Conservation (phyloP, 192 early-diverging fungal genomes). For the Dispira simplex region DNA sequence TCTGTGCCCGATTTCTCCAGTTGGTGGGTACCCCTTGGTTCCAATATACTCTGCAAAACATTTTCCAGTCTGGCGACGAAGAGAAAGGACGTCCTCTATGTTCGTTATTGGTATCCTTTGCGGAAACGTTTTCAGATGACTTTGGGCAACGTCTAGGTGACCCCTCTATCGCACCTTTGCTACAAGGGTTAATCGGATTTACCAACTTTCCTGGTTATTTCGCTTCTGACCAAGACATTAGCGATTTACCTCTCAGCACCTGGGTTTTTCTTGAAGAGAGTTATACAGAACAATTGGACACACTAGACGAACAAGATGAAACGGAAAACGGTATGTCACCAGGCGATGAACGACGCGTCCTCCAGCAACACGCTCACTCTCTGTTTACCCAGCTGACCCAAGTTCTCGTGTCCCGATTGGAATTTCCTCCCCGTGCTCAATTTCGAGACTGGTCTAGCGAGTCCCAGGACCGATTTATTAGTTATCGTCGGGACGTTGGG, state of each 20-base stretch:
- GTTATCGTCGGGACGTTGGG: slow-evolving; percentile 53
- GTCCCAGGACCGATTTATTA: slow-evolving; percentile 35
- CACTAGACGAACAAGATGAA: slow-evolving; percentile 16
- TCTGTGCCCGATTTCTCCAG: not conserved
- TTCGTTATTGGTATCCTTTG: slow-evolving; percentile 33
- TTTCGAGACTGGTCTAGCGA: slow-evolving; percentile 42
- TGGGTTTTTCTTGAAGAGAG: slow-evolving; percentile 62
- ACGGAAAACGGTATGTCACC: not conserved
- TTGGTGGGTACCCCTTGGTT: not conserved
- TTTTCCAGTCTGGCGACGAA: slow-evolving; percentile 29
- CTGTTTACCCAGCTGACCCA: slow-evolving; percentile 35
- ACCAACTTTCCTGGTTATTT: slow-evolving; percentile 52
- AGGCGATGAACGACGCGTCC: slow-evolving; percentile 15
- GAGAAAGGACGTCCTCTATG: slow-evolving; percentile 24
- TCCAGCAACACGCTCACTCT: slow-evolving; percentile 22
- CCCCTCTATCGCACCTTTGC: slow-evolving; percentile 20
- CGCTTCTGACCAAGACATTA: slow-evolving; percentile 48
- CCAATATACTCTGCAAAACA: not conserved
- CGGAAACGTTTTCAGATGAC: slow-evolving; percentile 37
- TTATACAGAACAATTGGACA: slow-evolving; percentile 31
- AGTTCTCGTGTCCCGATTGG: slow-evolving; percentile 36
- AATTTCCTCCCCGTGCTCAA: slow-evolving; percentile 31
- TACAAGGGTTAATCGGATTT: slow-evolving; percentile 41
- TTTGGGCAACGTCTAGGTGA: slow-evolving; percentile 25
- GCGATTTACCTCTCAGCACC: slow-evolving; percentile 51